Evolutionary conservation across 345 rosid genomes (phyloP).

Genomic region (Populus euphratica): DNA sequence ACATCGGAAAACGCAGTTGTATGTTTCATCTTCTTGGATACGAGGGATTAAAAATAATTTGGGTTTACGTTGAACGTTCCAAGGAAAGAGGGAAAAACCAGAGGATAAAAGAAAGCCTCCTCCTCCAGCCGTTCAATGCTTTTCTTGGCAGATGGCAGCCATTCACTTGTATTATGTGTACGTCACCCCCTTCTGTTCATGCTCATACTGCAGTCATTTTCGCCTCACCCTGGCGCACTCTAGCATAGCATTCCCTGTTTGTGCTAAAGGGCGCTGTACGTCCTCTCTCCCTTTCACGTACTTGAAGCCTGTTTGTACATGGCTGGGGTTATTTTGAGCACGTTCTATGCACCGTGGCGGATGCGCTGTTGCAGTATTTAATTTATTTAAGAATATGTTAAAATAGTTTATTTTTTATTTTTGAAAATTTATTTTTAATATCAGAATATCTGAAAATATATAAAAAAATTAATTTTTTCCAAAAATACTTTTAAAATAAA

Average conservation of each 20-base stretch:
- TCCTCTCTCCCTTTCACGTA: not conserved
- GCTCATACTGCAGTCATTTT: not conserved
- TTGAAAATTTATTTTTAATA: no score
- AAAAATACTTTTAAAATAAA: no score
- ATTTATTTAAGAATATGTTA: no score
- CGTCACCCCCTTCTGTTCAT: not conserved
- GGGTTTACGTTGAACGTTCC: not conserved
- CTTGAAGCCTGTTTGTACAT: not conserved
- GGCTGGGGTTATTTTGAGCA: no score
- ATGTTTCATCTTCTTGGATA: not conserved
- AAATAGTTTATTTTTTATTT: no score
- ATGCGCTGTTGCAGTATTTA: no score
- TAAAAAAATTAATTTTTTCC: no score
- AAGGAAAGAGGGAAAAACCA: conserved; percentile 10
- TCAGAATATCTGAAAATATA: no score
- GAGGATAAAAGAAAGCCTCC: conserved; percentile 11
- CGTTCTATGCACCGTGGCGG: no score
- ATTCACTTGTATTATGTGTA: not conserved
- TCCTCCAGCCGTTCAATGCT: not conserved
- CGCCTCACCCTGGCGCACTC: not conserved
- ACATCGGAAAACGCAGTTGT: not conserved
- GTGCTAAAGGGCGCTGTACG: not conserved
- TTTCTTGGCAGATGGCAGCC: not conserved
- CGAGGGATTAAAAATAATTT: not conserved
- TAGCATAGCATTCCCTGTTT: not conserved